These are phyloP conservation scores for Cymbopogon flexuosus DNA, from an alignment of 202 grass and related monocot genomes.

Conservation along the genomic window DNA sequence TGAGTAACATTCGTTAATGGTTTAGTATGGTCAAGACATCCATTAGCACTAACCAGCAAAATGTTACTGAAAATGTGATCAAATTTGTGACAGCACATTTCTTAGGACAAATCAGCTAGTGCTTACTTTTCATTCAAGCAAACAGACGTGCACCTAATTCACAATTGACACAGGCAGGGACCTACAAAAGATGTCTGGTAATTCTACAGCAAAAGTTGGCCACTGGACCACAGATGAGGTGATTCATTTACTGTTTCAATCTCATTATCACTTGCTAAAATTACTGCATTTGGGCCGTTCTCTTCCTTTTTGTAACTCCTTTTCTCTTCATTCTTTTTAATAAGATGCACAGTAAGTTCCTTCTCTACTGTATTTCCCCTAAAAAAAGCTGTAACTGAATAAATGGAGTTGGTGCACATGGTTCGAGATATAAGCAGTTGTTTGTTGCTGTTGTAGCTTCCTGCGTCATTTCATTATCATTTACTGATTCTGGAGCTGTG, in stretches of 20 bases:
- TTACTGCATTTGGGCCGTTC: background rate
- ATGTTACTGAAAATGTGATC: background rate
- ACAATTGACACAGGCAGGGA: slow-evolving; percentile 81
- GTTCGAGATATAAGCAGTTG: background rate
- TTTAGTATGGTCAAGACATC: background rate
- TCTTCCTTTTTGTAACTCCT: background rate
- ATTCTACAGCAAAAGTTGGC: slow-evolving; percentile 74
- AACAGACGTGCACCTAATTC: slow-evolving; percentile 46
- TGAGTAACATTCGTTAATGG: background rate
- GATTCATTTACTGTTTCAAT: slow-evolving; percentile 28
- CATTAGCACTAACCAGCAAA: background rate
- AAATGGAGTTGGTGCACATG: background rate
- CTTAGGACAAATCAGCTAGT: background rate
- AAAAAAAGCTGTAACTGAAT: background rate
- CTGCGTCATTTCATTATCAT: background rate
- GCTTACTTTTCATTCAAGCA: background rate
- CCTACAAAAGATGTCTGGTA: slow-evolving; percentile 95
- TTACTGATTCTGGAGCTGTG: background rate
- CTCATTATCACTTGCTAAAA: background rate
- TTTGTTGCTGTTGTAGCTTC: slow-evolving; percentile 13
- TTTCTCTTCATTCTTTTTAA: background rate
- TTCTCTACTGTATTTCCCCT: background rate
- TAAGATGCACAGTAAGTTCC: background rate
- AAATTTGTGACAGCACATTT: background rate
- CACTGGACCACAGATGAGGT: slow-evolving; percentile 68